Base-by-base conservation (phyloP, 2,329 filamentous ascomycete genomes). In the Ceratocystis lukuohia region DNA sequence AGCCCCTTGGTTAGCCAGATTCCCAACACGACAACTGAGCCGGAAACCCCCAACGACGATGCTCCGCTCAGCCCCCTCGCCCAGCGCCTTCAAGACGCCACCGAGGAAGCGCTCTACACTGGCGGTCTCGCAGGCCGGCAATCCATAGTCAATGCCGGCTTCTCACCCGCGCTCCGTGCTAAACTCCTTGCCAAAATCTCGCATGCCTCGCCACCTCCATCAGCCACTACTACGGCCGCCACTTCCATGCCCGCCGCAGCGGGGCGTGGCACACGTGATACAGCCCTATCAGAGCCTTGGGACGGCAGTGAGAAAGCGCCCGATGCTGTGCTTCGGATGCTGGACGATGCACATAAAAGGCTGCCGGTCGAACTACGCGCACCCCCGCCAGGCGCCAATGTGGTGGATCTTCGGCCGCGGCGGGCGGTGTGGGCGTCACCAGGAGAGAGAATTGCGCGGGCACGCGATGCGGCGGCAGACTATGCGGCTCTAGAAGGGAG, bases 241-340 rank as follows among this genome's bases (percentile, higher is more conserved):
- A 20, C 28, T 3, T 59, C 59, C 5, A 72, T 85, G 50, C 75
- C 79, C 0, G 73, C 80, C 3, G 81, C 82, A n/a, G 85, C 88
- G 12, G 86, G 88, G 17, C 80, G 81, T 70, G 87, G 86, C 12
- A 88, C 87, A 1, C 81, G 84, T 68, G 83, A 87, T 62, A 82
- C 86, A 45, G 90, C 90, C 1, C 79, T 81, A 0, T 84, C 86
- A 5, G 77, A 81, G 67, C 81, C 88, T 1, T 99, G 94, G 94
- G 85, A 82, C 0, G 94, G 93, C 1, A 79, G 82, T 12, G 94
- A 97, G 75, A 79, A 78, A 4, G 77, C 87, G 1, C 83, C 87
- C 70, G 91, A 96, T 74, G 82, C 88, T 0, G 86, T 91, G 25
- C 77, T 96, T 62, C 85, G 94, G 41, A 97, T 97, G 88, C 76